These are phyloP conservation scores for Pezicula carpinea DNA, from an alignment of 2,329 filamentous ascomycete genomes.

Conservation along the genomic window DNA sequence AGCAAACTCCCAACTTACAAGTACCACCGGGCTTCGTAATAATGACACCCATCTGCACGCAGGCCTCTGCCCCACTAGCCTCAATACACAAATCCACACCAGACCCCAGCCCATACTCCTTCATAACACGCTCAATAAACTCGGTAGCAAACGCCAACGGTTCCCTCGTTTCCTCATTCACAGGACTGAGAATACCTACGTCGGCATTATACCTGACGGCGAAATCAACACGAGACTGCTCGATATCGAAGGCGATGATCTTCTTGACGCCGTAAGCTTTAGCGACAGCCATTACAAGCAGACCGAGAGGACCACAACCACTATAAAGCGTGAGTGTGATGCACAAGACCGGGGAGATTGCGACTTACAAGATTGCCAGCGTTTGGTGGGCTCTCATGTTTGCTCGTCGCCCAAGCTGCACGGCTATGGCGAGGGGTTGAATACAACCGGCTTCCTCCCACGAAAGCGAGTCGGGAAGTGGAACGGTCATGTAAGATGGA, in stretches of 20 bases:
- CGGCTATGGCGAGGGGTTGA: conserved; percentile 58
- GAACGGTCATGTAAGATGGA: conserved; percentile 55
- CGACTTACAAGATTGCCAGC: conserved; percentile 25
- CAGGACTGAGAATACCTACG: conserved; percentile 15
- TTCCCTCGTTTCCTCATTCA: conserved; percentile 6
- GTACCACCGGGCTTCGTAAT: conserved; percentile 22
- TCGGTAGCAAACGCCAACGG: conserved; percentile 6
- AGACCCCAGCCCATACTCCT: conserved; percentile 10
- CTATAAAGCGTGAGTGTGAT: conserved; percentile 6
- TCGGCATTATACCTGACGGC: conserved; percentile 21
- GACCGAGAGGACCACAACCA: conserved; percentile 26
- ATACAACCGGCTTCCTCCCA: conserved; percentile 63
- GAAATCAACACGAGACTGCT: conserved; percentile 20
- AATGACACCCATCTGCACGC: conserved; percentile 20
- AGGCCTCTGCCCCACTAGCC: conserved; percentile 22
- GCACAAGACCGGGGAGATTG: not conserved
- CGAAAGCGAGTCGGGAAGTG: conserved; percentile 53
- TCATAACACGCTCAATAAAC: conserved; percentile 15
- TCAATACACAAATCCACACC: conserved; percentile 23
- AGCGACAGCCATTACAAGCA: conserved; percentile 23
- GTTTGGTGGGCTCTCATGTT: conserved; percentile 18
- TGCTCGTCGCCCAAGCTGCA: conserved; percentile 55
- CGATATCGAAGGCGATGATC: conserved; percentile 28
- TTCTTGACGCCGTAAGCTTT: conserved; percentile 24
- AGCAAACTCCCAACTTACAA: not conserved